Evolutionary conservation across 2,329 filamentous ascomycete species (phyloP), one percentile per base, ranked within the genome.

Genomic region (Blumeriella jaapii): DNA sequence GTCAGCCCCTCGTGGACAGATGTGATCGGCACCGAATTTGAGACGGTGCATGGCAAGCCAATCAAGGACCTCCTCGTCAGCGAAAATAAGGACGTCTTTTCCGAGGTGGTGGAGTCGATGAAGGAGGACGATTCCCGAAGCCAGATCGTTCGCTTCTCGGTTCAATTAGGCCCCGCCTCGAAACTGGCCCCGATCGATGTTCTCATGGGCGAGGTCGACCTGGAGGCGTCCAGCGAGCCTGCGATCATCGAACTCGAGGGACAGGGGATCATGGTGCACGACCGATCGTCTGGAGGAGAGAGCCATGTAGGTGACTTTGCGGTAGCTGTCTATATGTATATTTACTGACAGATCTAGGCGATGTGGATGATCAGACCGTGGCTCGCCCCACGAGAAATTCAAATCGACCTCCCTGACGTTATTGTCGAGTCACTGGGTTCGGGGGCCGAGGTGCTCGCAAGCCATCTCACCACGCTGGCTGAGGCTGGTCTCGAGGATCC

Each of bases 341-440:
- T 54, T 60, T 39, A 60, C 13, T 13, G 25, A 7, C 47, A 41
- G 29, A 30, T 40, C 33, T 51, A 94, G 84, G 93, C 85, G 12
- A 98, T 98, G 93, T 98, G 91, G 91, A 98, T 98, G 86, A 75
- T 98, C 48, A 82, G 91, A 46, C 91, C 89, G 2, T 93, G 86
- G 60, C 78, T 86, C 25, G 71, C 80, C 25, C 82, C 89, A 5
- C 75, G 86, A 47, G 87, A 96, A 63, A 84, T 98, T 54, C 93
- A 93, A 45, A 96, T 98, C 50, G 91, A 96, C 56, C 72, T 98
- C 5, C 89, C 93, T 11, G 68, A 76, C 38, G 65, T 94, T 17
- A 78, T 98, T 41, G 87, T 96, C 33, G 87, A 96, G 52, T 89
- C 87, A 2, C 69, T 98, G 11, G 91, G 91, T 23, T 87, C 93